phyloP scores from a whole-genome alignment of 2,329 filamentous ascomycete genomes.

The Aureobasidium namibiae region DNA sequence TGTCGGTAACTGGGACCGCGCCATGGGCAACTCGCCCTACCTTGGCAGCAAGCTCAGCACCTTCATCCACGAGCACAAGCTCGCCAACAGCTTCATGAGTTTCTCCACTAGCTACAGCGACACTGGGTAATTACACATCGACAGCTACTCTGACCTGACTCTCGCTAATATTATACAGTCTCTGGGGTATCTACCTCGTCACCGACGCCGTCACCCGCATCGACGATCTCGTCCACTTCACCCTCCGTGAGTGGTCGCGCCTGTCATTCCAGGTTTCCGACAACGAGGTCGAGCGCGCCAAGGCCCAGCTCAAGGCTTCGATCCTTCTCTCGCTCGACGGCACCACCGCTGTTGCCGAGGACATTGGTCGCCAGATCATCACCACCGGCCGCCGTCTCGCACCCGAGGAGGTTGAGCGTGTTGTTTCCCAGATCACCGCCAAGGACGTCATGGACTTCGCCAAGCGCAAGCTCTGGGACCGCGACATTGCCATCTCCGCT shows the following conservation, averaged over 20 bases:
- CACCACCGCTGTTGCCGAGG: constrained; percentile 93
- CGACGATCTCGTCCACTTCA: constrained; percentile 96
- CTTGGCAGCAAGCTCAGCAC: constrained; percentile 97
- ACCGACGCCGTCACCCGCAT: constrained; percentile 79
- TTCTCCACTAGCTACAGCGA: constrained; percentile 99
- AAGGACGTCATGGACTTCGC: constrained; percentile 98
- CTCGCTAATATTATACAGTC: constrained; percentile 48
- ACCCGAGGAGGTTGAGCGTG: constrained; percentile 89
- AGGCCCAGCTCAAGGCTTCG: constrained; percentile 97
- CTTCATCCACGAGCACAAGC: constrained; percentile 85
- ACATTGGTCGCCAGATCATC: constrained; percentile 97
- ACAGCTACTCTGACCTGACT: neutral
- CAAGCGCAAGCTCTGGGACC: constrained; percentile 92
- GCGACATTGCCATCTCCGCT: constrained; percentile 87
- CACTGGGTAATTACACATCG: constrained; percentile 64
- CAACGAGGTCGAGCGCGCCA: constrained; percentile 93
- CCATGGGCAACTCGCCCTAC: constrained; percentile 94
- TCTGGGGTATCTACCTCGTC: constrained; percentile 99
- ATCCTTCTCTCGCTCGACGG: constrained; percentile 95
- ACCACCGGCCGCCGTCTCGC: constrained; percentile 88
- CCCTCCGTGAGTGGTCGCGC: constrained; percentile 95
- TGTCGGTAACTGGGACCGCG: constrained; percentile 98
- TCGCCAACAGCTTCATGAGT: constrained; percentile 99
- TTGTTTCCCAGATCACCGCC: constrained; percentile 80
- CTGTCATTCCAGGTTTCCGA: constrained; percentile 80